These are phyloP conservation scores for Acacia melanoxylon DNA, from an alignment of 306 rosid species.

Conservation along the genomic window DNA sequence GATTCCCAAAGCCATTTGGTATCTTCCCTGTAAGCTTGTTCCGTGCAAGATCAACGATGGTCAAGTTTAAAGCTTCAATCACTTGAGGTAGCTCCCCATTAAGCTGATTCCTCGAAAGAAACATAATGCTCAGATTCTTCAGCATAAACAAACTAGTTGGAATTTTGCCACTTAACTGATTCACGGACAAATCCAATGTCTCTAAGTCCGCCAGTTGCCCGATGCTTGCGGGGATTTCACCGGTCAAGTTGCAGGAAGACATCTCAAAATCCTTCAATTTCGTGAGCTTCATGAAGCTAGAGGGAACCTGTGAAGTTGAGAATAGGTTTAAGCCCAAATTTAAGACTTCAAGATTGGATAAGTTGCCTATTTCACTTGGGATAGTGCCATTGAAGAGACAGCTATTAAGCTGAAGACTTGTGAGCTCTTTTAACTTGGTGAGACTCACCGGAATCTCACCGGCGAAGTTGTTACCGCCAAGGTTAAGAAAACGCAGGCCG, in stretches of 20 bases:
- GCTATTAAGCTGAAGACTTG: not conserved
- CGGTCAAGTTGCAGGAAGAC: conserved; percentile 22
- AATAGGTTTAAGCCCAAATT: not conserved
- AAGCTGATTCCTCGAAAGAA: conserved; percentile 37
- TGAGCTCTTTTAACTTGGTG: conserved; percentile 40
- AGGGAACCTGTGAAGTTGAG: conserved; percentile 34
- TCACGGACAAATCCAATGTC: conserved; percentile 28
- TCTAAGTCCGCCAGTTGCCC: conserved; percentile 45
- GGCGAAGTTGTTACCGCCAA: conserved; percentile 39
- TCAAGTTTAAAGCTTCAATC: conserved; percentile 35
- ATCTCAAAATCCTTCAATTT: conserved; percentile 40
- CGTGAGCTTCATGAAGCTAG: conserved; percentile 36
- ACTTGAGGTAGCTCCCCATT: conserved; percentile 45
- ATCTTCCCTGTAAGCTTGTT: conserved; percentile 43
- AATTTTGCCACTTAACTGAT: conserved; percentile 39
- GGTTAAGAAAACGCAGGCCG: conserved; percentile 38
- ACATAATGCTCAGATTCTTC: conserved; percentile 43
- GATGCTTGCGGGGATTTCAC: conserved; percentile 45
- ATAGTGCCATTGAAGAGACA: conserved; percentile 37
- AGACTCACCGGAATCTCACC: conserved; percentile 50
- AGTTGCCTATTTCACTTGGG: conserved; percentile 43
- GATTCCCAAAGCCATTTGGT: conserved; percentile 46
- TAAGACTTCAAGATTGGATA: conserved; percentile 44
- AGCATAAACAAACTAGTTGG: conserved; percentile 45
- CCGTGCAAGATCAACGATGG: conserved; percentile 34